phyloP scores from a whole-genome alignment of 306 rosid genomes.

The Glycyrrhiza uralensis region DNA sequence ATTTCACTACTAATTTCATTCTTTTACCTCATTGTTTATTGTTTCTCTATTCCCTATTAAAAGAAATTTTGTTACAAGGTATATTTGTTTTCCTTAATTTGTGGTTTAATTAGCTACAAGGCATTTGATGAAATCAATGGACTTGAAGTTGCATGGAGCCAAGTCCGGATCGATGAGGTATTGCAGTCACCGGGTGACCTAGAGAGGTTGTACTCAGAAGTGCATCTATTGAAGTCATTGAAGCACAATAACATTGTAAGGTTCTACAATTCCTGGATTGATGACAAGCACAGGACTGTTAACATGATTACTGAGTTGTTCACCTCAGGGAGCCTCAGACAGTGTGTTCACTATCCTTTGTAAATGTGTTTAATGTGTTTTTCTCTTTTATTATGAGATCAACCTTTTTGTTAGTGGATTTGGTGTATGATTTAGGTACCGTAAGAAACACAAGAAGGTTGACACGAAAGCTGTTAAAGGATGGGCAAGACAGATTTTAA shows the following conservation, averaged over 20 bases:
- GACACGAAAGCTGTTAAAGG: conserved; percentile 42
- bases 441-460: conserved; percentile 40
- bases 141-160: conserved; percentile 15
- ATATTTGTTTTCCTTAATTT: not conserved
- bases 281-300: conserved; percentile 62
- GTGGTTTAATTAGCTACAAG: not conserved
- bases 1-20: not conserved
- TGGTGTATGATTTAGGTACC: conserved; percentile 39
- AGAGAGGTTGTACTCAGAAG: conserved; percentile 71
- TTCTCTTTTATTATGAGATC: not conserved
- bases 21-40: not conserved
- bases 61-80: not conserved
- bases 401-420: conserved; percentile 12
- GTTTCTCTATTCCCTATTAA: not conserved
- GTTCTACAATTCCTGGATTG: conserved; percentile 83
- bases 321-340: conserved; percentile 35
- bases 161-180: conserved; percentile 18
- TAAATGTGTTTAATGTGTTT: not conserved
- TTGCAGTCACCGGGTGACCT: conserved; percentile 6
- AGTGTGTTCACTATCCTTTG: conserved; percentile 15
- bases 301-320: conserved; percentile 88
- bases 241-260: conserved; percentile 64
- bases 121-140: conserved; percentile 6
- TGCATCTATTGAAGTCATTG: conserved; percentile 67
- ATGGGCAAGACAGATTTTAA: conserved; percentile 46